A percentile compares a stretch with the other conserved stretches of the same genome.
These are phyloP conservation scores for Phytophthora pinifolia DNA, from an alignment of 352 stramenopile genomes.

Conservation along the genomic window DNA sequence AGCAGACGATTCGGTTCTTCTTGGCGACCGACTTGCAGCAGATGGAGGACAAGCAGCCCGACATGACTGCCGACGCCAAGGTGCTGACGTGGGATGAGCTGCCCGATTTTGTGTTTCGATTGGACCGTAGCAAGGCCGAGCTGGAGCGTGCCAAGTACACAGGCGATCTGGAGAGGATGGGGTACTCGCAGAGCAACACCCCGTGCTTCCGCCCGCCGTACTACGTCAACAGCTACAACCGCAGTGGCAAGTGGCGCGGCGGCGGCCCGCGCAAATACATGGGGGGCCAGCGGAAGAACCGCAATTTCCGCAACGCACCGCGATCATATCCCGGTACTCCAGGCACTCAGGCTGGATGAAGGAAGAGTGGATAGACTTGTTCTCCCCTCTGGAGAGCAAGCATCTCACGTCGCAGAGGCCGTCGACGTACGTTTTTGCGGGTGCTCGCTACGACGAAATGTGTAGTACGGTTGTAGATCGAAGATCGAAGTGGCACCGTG, in stretches of 20 bases:
- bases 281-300: slow-evolving; percentile 44
- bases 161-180: slow-evolving; percentile 59
- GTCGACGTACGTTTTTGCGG: slow-evolving; percentile 18
- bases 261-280: slow-evolving; percentile 49
- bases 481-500: too few relatives aligned
- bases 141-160: slow-evolving; percentile 63
- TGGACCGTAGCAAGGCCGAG: slow-evolving; percentile 43
- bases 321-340: slow-evolving; percentile 25
- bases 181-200: slow-evolving; percentile 49
- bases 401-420: slow-evolving; percentile 3
- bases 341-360: slow-evolving; percentile 37
- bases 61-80: slow-evolving; percentile 59
- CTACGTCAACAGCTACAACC: slow-evolving; percentile 47
- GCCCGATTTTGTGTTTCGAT: slow-evolving; percentile 70
- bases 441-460: not conserved
- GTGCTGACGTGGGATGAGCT: slow-evolving; percentile 66
- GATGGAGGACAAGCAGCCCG: slow-evolving; percentile 68
- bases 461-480: slow-evolving; percentile 11
- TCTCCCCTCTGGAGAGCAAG: slow-evolving; percentile 9
- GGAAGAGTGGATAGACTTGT: slow-evolving; percentile 1
- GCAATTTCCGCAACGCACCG: slow-evolving; percentile 29
- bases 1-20: slow-evolving; percentile 84
- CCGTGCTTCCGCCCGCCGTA: slow-evolving; percentile 48
- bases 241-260: slow-evolving; percentile 52
- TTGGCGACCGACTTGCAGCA: slow-evolving; percentile 83